Base-by-base conservation (phyloP, 805 yeast genomes). In the Nakazawaea ambrosiae region DNA sequence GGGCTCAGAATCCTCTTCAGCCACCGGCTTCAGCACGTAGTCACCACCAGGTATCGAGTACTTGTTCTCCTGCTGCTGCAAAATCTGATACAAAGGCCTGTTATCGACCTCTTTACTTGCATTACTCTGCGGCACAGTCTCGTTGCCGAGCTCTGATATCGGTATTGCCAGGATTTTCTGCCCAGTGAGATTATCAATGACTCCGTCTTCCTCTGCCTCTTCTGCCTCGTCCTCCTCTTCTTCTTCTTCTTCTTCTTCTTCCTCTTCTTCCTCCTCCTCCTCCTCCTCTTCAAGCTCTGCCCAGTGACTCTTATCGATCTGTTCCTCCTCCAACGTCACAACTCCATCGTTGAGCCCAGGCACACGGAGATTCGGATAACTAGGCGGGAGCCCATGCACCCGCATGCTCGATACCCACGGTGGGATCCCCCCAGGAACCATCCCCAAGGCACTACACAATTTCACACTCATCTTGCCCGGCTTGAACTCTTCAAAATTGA, bases 331-430 rank as follows among this genome's bases (percentile, higher is more conserved):
- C 7, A 42, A 23, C 18, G 46, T 49, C 2, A 24, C 30, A 24
- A 32, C n/a, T 3, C 40, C 31, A 2, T 36, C 39, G 10, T 35
- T 34, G 14, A 59, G 53, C 3, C 70, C 79, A 3, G 75, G 86
- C 6, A 85, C 70, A 24, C 66, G 60, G 54, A 86, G 60, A 27
- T 72, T 67, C 2, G 79, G 78, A 57, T 86, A 89, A 15, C 87
- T 69, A 0, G 96, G 96, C 0, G 97, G 96, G 20, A 82, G 76
- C 0, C 97, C 97, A 11, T 73, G 49, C 39, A 71, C 65, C 37
- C 68, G 69, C 84, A 89, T 80, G 26, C 71, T 70, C 2, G 66
- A 55, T 17, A 80, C 66, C 97, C 97, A 90, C 0, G 96, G 96
- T 2, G 88, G 87, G 1, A 64, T 61, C 27, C 65, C 58, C 4